Evolutionary conservation across 805 yeast genomes (phyloP), one percentile per base, ranked within the genome.

Genomic region (Saccharomyces paradoxus): DNA sequence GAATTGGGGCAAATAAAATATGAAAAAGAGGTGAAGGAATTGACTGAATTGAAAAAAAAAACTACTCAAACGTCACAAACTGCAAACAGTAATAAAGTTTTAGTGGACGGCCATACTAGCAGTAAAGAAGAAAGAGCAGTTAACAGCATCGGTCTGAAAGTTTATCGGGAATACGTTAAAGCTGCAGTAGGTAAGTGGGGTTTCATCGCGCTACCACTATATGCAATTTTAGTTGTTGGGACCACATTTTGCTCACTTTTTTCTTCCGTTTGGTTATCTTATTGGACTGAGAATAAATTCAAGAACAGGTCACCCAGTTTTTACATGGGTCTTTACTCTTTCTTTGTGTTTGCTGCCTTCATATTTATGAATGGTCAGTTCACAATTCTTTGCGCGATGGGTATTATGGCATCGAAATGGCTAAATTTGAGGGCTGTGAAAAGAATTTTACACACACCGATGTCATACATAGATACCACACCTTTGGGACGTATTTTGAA

Each of bases 401-500:
- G 79, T 30, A 73, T 77, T 54, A 68, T 78, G 54, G 82, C 90
- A 2, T 75, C 87, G 4, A 78, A 74, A 53, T 67, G 64, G 46
- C 74, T 89, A 63, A 89, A 87, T 62, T 71, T 84, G 37, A 60
- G 62, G 49, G 90, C 96, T 3, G 76, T 84, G 31, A 70, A 78
- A 47, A 78, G 77, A 48, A 74, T 89, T 17, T 71, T 89, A 56
- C 84, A 83, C 57, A 84, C 94, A 1, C 96, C 96, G 46, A 87
- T 88, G 92, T 71, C 85, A 0, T 89, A 80, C 64, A 80, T 89
- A 74, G 96, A 89, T 67, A 83, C 89, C 4, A 86, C 95, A 0
- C 97, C 97, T 1, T 75, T 87, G 70, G 96, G 97, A 3, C 80
- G 96, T 63, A 84, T 89, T 56, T 74, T 89, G 64, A 89, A 88